phyloP scores from a whole-genome alignment of 2,329 filamentous ascomycete genomes.

The Alternaria sp. region DNA sequence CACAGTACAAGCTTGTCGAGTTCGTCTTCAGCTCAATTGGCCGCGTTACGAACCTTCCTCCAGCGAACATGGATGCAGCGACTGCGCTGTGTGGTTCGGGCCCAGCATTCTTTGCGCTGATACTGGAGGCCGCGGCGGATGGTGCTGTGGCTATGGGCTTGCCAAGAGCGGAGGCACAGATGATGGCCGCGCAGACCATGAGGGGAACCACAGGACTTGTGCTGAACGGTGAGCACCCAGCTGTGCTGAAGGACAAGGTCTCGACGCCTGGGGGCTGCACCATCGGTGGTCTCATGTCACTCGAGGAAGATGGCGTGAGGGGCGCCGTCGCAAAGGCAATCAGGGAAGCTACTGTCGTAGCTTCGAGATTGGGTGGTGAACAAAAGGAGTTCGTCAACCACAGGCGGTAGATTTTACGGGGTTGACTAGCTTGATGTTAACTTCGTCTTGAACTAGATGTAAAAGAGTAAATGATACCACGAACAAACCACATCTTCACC shows the following conservation, averaged over 20 bases:
- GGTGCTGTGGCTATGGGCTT: constrained; percentile 82
- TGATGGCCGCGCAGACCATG: constrained; percentile 84
- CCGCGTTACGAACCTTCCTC: constrained; percentile 72
- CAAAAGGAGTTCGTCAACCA: constrained; percentile 58
- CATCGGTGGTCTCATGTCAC: constrained; percentile 74
- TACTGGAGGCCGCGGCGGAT: constrained; percentile 79
- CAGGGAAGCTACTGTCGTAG: constrained; percentile 74
- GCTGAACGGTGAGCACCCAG: constrained; percentile 76
- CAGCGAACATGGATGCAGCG: constrained; percentile 73
- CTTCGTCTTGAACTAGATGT: not conserved
- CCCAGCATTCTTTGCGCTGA: constrained; percentile 78
- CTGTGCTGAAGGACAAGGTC: constrained; percentile 78
- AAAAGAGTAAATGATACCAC: constrained; percentile 17
- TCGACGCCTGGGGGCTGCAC: constrained; percentile 80
- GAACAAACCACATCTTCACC: not conserved
- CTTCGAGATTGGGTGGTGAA: constrained; percentile 69
- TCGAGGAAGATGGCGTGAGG: constrained; percentile 77
- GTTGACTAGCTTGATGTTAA: not conserved
- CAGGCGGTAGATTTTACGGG: constrained; percentile 37
- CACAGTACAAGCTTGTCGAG: constrained; percentile 67
- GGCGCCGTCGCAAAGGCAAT: constrained; percentile 74
- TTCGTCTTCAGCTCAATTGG: constrained; percentile 83
- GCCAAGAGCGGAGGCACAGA: constrained; percentile 74
- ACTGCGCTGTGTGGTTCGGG: constrained; percentile 79
- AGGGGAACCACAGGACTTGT: constrained; percentile 75